Conservation (phyloP, 2,329 filamentous ascomycete species). For the Fusarium setosum region DNA sequence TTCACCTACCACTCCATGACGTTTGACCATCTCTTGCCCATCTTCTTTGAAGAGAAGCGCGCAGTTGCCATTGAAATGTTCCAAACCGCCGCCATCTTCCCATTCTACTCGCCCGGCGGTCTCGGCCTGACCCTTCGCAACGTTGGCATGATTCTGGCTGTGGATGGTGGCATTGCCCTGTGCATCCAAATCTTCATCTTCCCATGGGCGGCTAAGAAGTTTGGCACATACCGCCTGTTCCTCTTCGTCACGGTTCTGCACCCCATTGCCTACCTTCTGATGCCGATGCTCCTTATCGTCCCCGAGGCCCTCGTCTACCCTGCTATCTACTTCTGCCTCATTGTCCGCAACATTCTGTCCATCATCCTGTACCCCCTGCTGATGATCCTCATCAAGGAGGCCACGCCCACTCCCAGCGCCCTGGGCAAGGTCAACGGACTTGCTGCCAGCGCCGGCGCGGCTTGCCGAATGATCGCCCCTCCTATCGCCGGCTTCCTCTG, state of each 20-base stretch:
- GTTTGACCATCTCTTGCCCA: slow-evolving; percentile 90
- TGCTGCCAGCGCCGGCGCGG: slow-evolving; percentile 73
- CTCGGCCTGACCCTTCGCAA: slow-evolving; percentile 71
- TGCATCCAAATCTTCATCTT: slow-evolving; percentile 71
- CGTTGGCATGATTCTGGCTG: slow-evolving; percentile 71
- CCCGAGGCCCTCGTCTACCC: slow-evolving; percentile 62
- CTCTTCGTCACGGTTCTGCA: slow-evolving; percentile 69
- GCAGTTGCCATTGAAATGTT: slow-evolving; percentile 53
- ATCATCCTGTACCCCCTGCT: slow-evolving; percentile 75
- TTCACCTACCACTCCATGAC: slow-evolving; percentile 98
- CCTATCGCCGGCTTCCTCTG: slow-evolving; percentile 74
- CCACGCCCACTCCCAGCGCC: slow-evolving; percentile 65
- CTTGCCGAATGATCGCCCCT: slow-evolving; percentile 75
- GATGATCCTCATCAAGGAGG: slow-evolving; percentile 75
- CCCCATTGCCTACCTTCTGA: slow-evolving; percentile 69
- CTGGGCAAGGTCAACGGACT: slow-evolving; percentile 75
- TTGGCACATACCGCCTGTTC: slow-evolving; percentile 71
- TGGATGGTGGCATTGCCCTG: slow-evolving; percentile 69
- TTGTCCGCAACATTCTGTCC: slow-evolving; percentile 69
- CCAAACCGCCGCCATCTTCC: slow-evolving; percentile 48
- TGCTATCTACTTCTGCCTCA: slow-evolving; percentile 68
- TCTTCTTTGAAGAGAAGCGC: slow-evolving; percentile 87
- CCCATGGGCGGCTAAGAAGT: slow-evolving; percentile 65
- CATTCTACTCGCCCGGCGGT: slow-evolving; percentile 69
- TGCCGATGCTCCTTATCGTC: slow-evolving; percentile 68